Evolutionary conservation across 805 yeast genomes (phyloP), one percentile per base, ranked within the genome.

Genomic region (Kluyveromyces nonfermentans): DNA sequence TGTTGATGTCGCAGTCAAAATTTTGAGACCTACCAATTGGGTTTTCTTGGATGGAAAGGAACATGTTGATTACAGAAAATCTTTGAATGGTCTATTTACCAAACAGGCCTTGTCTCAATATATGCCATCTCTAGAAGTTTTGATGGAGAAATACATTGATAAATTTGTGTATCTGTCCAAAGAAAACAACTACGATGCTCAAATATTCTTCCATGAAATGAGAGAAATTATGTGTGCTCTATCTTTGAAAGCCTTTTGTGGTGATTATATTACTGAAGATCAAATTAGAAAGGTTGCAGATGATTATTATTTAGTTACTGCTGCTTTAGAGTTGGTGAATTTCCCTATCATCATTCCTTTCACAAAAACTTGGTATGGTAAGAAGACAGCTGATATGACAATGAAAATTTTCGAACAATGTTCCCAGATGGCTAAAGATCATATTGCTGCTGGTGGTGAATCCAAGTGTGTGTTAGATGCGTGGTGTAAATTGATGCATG

Each of bases 301-400:
- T 65, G 88, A 89, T 66, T 93, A 89, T 68, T 93, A 80, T 67
- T 71, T 77, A 51, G 85, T 93, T 52, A 93, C 98, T 12, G 95
- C 95, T 47, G 98, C 98, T 21, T 75, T 93, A 60, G 98, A 93
- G 69, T 77, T 93, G 53, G 98, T 93, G 49, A 93, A 93, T 72
- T 93, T 93, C 79, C 98, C 98, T 50, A 85, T 93, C 56, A 90
- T 93, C 51, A 65, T 93, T 40, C 98, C 98, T 25, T 93, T 75
- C 73, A 88, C 98, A 49, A 93, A 90, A 71, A 83, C 98, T 31
- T 93, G 98, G 98, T 86, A 89, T 67, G 98, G 98, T 53, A 82
- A 85, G 71, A 79, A 75, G 61, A 84, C 89, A 58, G 95, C 97
- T 45, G 95, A 93, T 63, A 78, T 82, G 73, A 86, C 96, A 15